These are phyloP conservation scores for Dittrichia graveolens DNA, from an alignment of 129 eudicot species.

Conservation along the genomic window DNA sequence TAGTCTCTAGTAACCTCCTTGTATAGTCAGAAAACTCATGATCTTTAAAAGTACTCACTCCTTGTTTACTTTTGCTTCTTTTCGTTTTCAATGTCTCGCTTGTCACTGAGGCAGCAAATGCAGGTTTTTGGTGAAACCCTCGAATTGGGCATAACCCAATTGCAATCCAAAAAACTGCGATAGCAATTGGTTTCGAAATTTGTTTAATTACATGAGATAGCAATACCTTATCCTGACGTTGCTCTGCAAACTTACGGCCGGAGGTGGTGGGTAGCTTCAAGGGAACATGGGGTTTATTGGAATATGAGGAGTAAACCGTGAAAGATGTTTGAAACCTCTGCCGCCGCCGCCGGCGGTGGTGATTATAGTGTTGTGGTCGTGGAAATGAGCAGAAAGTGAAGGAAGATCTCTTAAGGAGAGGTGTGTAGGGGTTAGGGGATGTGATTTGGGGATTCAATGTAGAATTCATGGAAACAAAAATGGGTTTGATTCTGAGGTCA, in stretches of 20 bases:
- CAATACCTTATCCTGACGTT: slow-evolving; percentile 33
- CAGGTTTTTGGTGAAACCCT: slow-evolving; percentile 44
- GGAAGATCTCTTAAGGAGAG: slow-evolving; percentile 33
- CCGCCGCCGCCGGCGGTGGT: slow-evolving; percentile 28
- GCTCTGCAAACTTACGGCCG: background rate
- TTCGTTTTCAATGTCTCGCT: slow-evolving; percentile 27
- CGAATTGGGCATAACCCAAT: slow-evolving; percentile 54
- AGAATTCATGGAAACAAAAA: slow-evolving; percentile 35
- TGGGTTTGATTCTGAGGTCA: background rate
- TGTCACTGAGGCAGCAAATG: slow-evolving; percentile 46
- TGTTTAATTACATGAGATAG: slow-evolving; percentile 22
- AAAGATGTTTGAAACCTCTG: slow-evolving; percentile 27
- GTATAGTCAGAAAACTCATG: slow-evolving; percentile 62
- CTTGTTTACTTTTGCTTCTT: slow-evolving; percentile 30
- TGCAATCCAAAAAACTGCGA: slow-evolving; percentile 45
- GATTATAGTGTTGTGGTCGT: slow-evolving; percentile 10
- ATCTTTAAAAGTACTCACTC: slow-evolving; percentile 17
- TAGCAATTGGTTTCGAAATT: slow-evolving; percentile 45
- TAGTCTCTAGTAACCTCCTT: slow-evolving; percentile 45
- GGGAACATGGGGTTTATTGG: slow-evolving; percentile 13
- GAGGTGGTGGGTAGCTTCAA: slow-evolving; percentile 8
- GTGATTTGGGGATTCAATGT: slow-evolving; percentile 32
- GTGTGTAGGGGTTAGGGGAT: slow-evolving; percentile 27
- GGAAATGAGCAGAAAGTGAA: slow-evolving; percentile 34
- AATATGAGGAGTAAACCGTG: slow-evolving; percentile 27